phyloP scores from a whole-genome alignment of 805 yeast species.

The Kodamaea jinghongensis region DNA sequence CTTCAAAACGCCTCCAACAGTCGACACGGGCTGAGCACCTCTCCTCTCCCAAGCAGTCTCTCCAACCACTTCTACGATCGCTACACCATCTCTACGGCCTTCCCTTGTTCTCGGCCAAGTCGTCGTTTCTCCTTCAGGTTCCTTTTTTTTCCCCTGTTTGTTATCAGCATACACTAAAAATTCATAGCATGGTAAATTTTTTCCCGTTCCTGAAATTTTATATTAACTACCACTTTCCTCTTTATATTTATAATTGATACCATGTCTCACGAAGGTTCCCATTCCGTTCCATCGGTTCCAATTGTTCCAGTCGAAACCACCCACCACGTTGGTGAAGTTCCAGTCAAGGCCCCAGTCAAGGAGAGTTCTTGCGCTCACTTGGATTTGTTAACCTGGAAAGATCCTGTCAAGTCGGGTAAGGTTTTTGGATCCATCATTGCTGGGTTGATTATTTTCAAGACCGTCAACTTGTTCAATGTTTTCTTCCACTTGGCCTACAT shows the following conservation, averaged over 20 bases:
- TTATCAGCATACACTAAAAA: no score
- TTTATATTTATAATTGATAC: not conserved
- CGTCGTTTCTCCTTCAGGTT: no score
- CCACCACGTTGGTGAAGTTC: constrained; percentile 1
- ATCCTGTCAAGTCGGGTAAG: constrained; percentile 75
- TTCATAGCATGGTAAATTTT: no score
- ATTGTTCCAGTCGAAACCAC: constrained; percentile 9
- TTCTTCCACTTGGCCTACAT: constrained; percentile 59
- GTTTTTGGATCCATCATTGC: constrained; percentile 64
- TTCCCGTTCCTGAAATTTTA: not conserved
- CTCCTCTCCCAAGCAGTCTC: not conserved
- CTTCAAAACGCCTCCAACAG: not conserved
- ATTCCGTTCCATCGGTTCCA: constrained; percentile 6
- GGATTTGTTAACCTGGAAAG: constrained; percentile 64
- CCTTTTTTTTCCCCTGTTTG: no score
- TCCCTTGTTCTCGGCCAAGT: no score
- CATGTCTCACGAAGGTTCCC: no score
- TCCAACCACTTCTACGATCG: not conserved
- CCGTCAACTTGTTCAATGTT: constrained; percentile 58
- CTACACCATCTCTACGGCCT: constrained; percentile 1
- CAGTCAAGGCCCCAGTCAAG: constrained; percentile 4
- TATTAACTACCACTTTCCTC: constrained; percentile 1
- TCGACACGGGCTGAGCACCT: not conserved
- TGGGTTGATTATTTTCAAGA: constrained; percentile 56
- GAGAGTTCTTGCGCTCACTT: not conserved